Evolutionary conservation across 2,329 filamentous ascomycete species (phyloP).

Genomic region (Coniochaeta sp.): DNA sequence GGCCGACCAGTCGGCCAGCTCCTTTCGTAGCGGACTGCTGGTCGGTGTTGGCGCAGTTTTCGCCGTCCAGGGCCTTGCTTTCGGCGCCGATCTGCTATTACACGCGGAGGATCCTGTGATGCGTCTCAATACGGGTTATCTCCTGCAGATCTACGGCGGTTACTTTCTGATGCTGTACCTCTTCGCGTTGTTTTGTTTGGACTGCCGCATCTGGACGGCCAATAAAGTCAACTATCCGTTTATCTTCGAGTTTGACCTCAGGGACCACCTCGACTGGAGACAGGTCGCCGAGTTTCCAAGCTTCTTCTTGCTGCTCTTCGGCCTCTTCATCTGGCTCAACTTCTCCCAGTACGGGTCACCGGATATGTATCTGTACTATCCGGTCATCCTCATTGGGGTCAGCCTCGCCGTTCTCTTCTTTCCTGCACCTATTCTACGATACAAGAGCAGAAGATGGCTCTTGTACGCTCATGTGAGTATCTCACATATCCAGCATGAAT

Average conservation of each 20-base stretch:
- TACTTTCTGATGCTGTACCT: conserved; percentile 81
- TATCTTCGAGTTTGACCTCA: conserved; percentile 91
- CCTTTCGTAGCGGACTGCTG: conserved; percentile 57
- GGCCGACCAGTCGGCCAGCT: conserved; percentile 46
- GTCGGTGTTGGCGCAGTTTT: conserved; percentile 64
- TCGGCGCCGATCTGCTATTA: conserved; percentile 47
- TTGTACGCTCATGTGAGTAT: conserved; percentile 73
- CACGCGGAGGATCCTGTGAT: conserved; percentile 44
- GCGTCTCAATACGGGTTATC: conserved; percentile 51
- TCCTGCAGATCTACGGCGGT: conserved; percentile 86
- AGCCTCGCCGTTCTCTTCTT: conserved; percentile 65
- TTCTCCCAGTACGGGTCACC: conserved; percentile 63
- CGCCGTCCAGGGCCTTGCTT: conserved; percentile 56
- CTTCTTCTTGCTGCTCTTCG: conserved; percentile 71
- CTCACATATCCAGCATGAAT: neutral
- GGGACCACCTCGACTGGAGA: conserved; percentile 83
- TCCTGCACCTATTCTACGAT: conserved; percentile 67
- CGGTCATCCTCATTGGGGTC: conserved; percentile 68
- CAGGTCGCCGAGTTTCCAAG: conserved; percentile 81
- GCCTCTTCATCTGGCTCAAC: conserved; percentile 82
- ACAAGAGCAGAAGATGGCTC: conserved; percentile 77
- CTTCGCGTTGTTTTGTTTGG: conserved; percentile 75
- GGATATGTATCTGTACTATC: conserved; percentile 76
- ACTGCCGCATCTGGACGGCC: conserved; percentile 74
- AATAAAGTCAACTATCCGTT: conserved; percentile 94